Evolutionary conservation across 2,329 filamentous ascomycete genomes (phyloP).

Genomic region (Colletotrichum sp.): DNA sequence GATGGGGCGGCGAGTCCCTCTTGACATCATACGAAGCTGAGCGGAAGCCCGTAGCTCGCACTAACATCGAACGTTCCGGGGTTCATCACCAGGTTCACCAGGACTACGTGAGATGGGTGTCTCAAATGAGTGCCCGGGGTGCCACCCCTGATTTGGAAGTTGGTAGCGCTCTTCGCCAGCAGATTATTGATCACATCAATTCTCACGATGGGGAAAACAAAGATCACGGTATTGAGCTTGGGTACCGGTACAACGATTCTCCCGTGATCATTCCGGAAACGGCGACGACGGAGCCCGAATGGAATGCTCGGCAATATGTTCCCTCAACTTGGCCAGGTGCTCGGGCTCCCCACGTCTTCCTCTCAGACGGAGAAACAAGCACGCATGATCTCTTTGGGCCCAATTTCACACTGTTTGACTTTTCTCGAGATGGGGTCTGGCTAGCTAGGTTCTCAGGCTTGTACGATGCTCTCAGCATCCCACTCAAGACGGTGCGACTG

Average conservation of each 20-base stretch:
- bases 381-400: background rate
- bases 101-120: background rate
- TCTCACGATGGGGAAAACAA: conserved; percentile 29
- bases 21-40: conserved; percentile 30
- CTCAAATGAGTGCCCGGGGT: background rate
- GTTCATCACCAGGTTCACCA: background rate
- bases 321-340: background rate
- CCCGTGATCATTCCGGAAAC: background rate
- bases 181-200: background rate
- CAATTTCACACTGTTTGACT: background rate
- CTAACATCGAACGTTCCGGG: conserved; percentile 22
- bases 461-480: background rate
- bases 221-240: conserved; percentile 32
- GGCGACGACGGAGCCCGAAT: background rate
- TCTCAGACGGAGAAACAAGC: background rate
- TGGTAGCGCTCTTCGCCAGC: background rate
- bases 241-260: conserved; percentile 35
- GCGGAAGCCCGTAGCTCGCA: conserved; percentile 21
- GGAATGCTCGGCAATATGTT: background rate
- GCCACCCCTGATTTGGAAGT: background rate
- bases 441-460: background rate
- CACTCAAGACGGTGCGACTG: background rate
- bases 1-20: conserved; percentile 15
- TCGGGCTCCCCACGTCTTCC: background rate
- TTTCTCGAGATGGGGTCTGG: background rate